Evolutionary conservation across 352 stramenopile genomes (phyloP), one percentile per base, ranked within the genome.

Genomic region (Nothophytophthora sp.): DNA sequence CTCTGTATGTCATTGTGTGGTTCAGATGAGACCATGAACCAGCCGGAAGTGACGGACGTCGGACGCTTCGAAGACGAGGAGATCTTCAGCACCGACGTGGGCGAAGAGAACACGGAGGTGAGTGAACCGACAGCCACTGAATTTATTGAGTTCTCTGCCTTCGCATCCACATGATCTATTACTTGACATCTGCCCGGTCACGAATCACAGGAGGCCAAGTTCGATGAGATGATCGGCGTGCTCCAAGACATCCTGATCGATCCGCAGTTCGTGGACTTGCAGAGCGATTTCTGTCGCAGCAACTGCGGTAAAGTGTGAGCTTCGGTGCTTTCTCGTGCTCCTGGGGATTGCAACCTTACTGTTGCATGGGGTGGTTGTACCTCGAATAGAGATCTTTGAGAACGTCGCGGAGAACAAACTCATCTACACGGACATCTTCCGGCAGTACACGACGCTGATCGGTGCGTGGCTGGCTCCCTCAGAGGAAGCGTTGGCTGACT

Each of bases 361-460:
- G 25, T 29, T 15, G 34, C 16, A 27, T 32, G 20, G 12, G n/a
- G 6, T 23, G 22, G 18, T 1, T 7, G n/a, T n/a, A n/a, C n/a
- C n/a, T n/a, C n/a, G n/a, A n/a, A n/a, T n/a, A 92, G 82, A 93
- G 68, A 78, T 89, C 16, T 92, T 92, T 45, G 81, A 95, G 42
- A 80, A 93, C 42, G 71, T 82, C 40, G 86, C 75, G 0, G 81
- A 95, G 62, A 93, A 95, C 61, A 95, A 92, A 20, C 60, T 92
- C 7, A 76, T 84, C 58, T 92, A 92, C 60, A 93, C 84, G 34
- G 68, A 80, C 43, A 81, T 93, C 36, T 90, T 90, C 53, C 60
- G 77, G 42, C 73, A 92, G 41, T 93, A 95, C 60, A 84, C 76
- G 11, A 65, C 69, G 13, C 68, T 95, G 33, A 95, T 93, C 30